These are phyloP conservation scores for Paracoccidioides brasiliensis DNA, from an alignment of 2,329 filamentous ascomycete species.

Conservation along the genomic window DNA sequence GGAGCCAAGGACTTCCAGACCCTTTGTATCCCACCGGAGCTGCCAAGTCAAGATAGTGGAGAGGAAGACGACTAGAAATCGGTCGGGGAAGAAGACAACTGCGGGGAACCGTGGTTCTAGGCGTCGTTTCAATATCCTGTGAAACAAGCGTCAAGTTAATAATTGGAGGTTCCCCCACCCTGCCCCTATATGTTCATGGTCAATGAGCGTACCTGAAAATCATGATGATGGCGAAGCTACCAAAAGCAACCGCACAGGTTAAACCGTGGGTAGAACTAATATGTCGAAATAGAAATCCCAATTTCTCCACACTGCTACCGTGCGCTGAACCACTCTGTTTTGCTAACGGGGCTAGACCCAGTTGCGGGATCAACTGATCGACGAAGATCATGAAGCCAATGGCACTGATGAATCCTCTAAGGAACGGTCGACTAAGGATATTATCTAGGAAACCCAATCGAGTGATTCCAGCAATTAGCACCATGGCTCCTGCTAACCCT, in stretches of 20 bases:
- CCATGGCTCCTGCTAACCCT: slow-evolving; percentile 74
- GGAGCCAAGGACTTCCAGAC: slow-evolving; percentile 70
- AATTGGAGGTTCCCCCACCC: not conserved
- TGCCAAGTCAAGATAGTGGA: slow-evolving; percentile 68
- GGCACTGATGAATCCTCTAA: slow-evolving; percentile 91
- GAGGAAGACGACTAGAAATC: slow-evolving; percentile 75
- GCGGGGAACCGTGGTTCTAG: slow-evolving; percentile 66
- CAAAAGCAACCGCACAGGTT: slow-evolving; percentile 62
- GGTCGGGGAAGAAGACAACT: slow-evolving; percentile 82
- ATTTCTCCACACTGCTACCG: slow-evolving; percentile 74
- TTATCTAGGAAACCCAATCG: slow-evolving; percentile 87
- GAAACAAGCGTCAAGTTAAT: not conserved
- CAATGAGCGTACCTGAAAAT: slow-evolving; percentile 52
- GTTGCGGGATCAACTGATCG: slow-evolving; percentile 83
- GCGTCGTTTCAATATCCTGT: slow-evolving; percentile 64
- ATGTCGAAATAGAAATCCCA: slow-evolving; percentile 64
- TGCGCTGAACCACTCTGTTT: slow-evolving; percentile 53
- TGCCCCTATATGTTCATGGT: not conserved
- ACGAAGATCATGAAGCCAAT: slow-evolving; percentile 94
- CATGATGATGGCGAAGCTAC: slow-evolving; percentile 81
- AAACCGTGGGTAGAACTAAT: slow-evolving; percentile 54
- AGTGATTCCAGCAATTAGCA: slow-evolving; percentile 73
- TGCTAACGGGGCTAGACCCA: slow-evolving; percentile 59
- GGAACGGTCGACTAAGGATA: slow-evolving; percentile 80
- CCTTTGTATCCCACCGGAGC: slow-evolving; percentile 64